Evolutionary conservation across 164 flowering plant genomes (phyloP).

Genomic region (Vitis cinerea): DNA sequence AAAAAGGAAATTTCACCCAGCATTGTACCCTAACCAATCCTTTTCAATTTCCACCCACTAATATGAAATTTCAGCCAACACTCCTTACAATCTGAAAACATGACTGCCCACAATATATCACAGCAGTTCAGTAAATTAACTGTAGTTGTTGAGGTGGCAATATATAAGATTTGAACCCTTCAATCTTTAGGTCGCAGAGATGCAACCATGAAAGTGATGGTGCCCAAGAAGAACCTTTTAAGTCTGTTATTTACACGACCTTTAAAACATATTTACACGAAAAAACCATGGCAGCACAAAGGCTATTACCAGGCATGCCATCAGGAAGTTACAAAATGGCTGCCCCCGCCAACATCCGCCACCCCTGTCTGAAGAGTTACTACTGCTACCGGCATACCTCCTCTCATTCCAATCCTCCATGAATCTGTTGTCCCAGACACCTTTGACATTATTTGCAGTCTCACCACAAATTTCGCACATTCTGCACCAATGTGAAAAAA

Average conservation of each 20-base stretch:
- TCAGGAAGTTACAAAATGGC: conserved; percentile 60
- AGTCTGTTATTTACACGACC: neutral
- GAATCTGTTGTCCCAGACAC: conserved; percentile 40
- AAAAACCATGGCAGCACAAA: conserved; percentile 63
- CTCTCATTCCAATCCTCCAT: conserved; percentile 59
- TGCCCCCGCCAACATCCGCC: conserved; percentile 54
- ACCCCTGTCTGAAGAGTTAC: conserved; percentile 22
- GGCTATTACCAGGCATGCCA: conserved; percentile 56
- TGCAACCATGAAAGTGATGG: neutral
- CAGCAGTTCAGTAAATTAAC: neutral
- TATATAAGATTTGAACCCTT: neutral
- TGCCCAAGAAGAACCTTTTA: neutral
- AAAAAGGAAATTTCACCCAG: neutral
- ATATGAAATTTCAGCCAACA: neutral
- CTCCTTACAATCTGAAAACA: neutral
- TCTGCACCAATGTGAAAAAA: conserved; percentile 29
- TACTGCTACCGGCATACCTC: conserved; percentile 7
- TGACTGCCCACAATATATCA: neutral
- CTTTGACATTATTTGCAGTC: conserved; percentile 52
- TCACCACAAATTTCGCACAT: conserved; percentile 73
- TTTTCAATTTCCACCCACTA: neutral
- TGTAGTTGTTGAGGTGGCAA: too few relatives aligned
- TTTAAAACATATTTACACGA: conserved; percentile 46
- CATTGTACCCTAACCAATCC: neutral
- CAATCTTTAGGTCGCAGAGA: neutral